These are phyloP conservation scores for Tubosaeta sp. DNA, from an alignment of 768 basidiomycete species.

Conservation along the genomic window DNA sequence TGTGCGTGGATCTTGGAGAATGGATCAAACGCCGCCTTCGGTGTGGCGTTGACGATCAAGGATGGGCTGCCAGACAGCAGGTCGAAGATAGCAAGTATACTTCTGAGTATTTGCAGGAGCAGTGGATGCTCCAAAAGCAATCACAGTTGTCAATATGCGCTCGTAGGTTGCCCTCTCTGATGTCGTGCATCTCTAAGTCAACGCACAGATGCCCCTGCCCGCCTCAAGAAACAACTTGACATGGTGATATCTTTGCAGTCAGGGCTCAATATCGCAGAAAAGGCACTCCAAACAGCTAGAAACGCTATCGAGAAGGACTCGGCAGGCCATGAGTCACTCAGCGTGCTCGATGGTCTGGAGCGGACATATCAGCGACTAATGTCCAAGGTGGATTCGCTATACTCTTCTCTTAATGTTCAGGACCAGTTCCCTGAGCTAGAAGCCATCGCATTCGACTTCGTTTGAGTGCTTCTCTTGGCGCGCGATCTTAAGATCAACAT, in stretches of 20 bases:
- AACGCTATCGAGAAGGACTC: not conserved
- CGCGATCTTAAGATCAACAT: constrained; percentile 2
- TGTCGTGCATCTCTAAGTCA: no score
- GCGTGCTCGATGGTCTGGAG: not conserved
- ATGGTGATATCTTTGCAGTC: not conserved
- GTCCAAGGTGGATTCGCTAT: not conserved
- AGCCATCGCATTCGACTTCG: not conserved
- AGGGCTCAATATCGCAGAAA: not conserved
- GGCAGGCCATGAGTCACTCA: not conserved
- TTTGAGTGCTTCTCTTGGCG: not conserved
- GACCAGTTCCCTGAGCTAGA: not conserved
- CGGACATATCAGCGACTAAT: not conserved
- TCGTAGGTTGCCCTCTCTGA: not conserved
- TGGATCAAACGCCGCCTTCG: not conserved
- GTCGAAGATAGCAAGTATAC: not conserved
- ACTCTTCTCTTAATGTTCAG: not conserved
- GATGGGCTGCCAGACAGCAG: not conserved
- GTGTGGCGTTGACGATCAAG: not conserved
- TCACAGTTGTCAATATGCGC: not conserved
- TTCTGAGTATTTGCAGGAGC: not conserved
- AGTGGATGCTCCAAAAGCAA: not conserved
- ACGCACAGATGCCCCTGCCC: not conserved
- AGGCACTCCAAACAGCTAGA: not conserved
- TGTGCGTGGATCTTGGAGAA: not conserved
- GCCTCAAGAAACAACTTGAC: not conserved